Evolutionary conservation across 169 alveolate genomes (phyloP).

Genomic region (Theileria orientalis): DNA sequence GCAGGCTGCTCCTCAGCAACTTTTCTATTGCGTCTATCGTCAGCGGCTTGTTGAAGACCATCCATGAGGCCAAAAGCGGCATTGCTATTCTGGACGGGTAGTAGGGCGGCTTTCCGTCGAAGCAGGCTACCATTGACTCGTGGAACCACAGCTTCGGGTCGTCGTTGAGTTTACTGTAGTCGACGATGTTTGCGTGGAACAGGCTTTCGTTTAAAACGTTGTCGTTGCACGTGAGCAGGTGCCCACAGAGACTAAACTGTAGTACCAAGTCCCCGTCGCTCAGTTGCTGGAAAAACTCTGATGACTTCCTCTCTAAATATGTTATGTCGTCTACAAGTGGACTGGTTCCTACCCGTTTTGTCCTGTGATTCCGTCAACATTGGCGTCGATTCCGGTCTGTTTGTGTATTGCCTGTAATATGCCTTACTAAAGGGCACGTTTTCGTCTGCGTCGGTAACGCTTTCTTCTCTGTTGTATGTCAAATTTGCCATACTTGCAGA

Average conservation of each 20-base stretch:
- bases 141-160: constrained; percentile 88
- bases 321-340: not conserved
- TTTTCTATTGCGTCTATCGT: constrained; percentile 78
- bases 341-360: not conserved
- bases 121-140: constrained; percentile 85
- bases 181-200: constrained; percentile 72
- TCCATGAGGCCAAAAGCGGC: constrained; percentile 87
- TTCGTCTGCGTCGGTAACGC: not conserved
- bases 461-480: not conserved
- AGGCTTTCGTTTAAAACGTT: constrained; percentile 62
- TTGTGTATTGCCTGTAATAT: constrained; percentile 7
- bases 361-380: not conserved
- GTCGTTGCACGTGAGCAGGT: constrained; percentile 65
- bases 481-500: not conserved
- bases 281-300: not conserved
- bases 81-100: constrained; percentile 86
- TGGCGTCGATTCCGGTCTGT: not conserved
- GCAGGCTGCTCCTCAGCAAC: constrained; percentile 62
- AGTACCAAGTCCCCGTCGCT: constrained; percentile 39
- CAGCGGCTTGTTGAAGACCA: constrained; percentile 84
- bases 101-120: constrained; percentile 85
- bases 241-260: constrained; percentile 79
- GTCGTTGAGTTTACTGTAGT: constrained; percentile 77
- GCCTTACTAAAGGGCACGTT: constrained; percentile 1
- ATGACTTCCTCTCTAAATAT: not conserved